Evolutionary conservation across 2,329 filamentous ascomycete genomes (phyloP).

Genomic region (Mycocentrospora acerina): DNA sequence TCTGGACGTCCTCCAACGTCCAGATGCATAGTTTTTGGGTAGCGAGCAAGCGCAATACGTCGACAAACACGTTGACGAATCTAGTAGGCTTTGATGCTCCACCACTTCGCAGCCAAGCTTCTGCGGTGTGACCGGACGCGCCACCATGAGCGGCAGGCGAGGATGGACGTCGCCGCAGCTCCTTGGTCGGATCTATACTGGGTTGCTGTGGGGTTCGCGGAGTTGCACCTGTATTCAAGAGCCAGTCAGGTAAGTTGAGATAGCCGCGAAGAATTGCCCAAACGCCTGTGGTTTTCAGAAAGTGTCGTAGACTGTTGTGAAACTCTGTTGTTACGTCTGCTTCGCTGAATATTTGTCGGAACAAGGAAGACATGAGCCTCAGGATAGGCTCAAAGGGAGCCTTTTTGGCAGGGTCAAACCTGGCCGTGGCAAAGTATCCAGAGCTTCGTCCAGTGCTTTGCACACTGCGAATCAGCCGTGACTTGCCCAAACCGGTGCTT

Average conservation of each 20-base stretch:
- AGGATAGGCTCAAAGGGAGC: constrained; percentile 64
- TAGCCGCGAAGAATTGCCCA: constrained; percentile 60
- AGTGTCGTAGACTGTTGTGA: constrained; percentile 58
- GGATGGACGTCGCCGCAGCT: constrained; percentile 26
- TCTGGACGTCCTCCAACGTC: constrained; percentile 86
- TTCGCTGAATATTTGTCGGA: constrained; percentile 67
- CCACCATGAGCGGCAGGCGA: constrained; percentile 43
- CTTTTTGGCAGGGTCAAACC: constrained; percentile 60
- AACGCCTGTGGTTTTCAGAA: constrained; percentile 54
- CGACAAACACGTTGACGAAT: constrained; percentile 84
- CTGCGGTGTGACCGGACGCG: constrained; percentile 38
- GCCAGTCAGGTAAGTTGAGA: constrained; percentile 69
- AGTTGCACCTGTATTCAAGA: constrained; percentile 37
- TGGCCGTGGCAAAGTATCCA: constrained; percentile 62
- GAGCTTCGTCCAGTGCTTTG: constrained; percentile 58
- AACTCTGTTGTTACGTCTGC: constrained; percentile 63
- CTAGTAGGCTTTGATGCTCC: constrained; percentile 60
- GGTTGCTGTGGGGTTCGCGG: constrained; percentile 28
- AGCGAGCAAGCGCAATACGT: constrained; percentile 79
- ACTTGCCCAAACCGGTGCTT: constrained; percentile 61
- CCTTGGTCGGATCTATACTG: constrained; percentile 18
- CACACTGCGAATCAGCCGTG: constrained; percentile 60
- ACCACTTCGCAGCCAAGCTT: constrained; percentile 50
- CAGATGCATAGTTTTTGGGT: constrained; percentile 85
- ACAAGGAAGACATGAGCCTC: constrained; percentile 60